These are phyloP conservation scores for Dendrostoma leiphaemia DNA, from an alignment of 2,329 filamentous ascomycete genomes.

Conservation along the genomic window DNA sequence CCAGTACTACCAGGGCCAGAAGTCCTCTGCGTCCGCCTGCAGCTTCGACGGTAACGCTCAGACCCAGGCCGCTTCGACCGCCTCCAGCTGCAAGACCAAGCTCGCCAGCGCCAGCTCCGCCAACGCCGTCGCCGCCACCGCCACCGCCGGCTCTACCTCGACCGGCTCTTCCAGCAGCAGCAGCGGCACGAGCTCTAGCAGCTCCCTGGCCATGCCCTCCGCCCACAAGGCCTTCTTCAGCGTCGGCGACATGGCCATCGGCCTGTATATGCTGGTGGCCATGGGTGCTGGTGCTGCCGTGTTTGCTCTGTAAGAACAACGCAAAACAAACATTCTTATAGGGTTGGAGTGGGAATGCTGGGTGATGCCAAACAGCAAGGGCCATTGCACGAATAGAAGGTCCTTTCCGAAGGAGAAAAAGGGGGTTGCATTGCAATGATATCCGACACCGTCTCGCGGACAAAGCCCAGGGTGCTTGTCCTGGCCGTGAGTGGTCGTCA, in stretches of 20 bases:
- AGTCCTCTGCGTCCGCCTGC: conserved; percentile 58
- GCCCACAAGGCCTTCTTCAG: conserved; percentile 39
- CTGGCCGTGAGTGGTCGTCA: conserved; percentile 14
- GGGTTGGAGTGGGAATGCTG: no score
- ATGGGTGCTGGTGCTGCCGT: conserved; percentile 51
- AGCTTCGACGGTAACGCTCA: conserved; percentile 67
- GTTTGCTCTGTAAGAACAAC: conserved; percentile 47
- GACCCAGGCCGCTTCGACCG: conserved; percentile 35
- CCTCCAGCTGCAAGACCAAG: conserved; percentile 54
- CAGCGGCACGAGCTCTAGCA: conserved; percentile 27
- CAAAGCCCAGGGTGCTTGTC: not conserved
- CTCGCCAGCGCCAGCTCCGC: conserved; percentile 62
- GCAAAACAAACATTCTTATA: no score
- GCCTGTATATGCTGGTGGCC: conserved; percentile 51
- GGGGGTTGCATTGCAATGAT: conserved; percentile 18
- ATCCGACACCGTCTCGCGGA: conserved; percentile 14
- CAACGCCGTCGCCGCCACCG: conserved; percentile 45
- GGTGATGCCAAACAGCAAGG: not conserved
- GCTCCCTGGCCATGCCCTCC: conserved; percentile 36
- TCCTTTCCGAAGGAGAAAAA: not conserved
- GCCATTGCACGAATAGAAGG: not conserved
- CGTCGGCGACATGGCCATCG: conserved; percentile 46
- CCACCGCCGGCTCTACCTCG: conserved; percentile 35
- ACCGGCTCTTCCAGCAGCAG: conserved; percentile 26
- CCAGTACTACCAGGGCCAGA: conserved; percentile 64